Conservation (phyloP, 345 rosid species). For the Salix exigua region DNA sequence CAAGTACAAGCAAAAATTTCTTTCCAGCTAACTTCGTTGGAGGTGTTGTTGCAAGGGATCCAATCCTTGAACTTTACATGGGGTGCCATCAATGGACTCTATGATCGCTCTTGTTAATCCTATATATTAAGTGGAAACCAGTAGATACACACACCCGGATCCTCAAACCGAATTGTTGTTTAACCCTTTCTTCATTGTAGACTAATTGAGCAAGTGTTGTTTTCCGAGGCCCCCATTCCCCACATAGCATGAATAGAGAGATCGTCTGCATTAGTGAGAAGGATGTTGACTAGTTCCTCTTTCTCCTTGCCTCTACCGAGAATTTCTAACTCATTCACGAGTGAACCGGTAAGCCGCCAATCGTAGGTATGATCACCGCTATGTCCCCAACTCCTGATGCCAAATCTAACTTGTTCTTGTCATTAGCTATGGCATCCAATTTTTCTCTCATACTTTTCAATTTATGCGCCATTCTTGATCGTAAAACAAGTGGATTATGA, state of each 20-base stretch:
- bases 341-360: background rate
- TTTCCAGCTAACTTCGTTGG: background rate
- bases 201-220: conserved; percentile 5
- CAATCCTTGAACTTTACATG: no score
- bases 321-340: conserved; percentile 1
- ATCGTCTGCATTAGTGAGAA: background rate
- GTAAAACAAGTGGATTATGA: background rate
- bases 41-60: background rate
- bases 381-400: no score
- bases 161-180: background rate
- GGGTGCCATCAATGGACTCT: background rate
- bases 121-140: background rate
- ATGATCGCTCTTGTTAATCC: background rate
- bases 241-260: conserved; percentile 6
- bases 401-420: background rate
- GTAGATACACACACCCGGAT: conserved; percentile 9
- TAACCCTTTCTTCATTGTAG: background rate
- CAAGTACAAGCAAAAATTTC: conserved; percentile 3
- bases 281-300: background rate
- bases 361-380: background rate
- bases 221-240: background rate
- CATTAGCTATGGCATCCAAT: conserved; percentile 3
- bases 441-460: background rate
- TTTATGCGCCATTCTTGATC: background rate
- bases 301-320: background rate